Evolutionary conservation across 345 rosid species (phyloP).

Genomic region (Geranium brycei): DNA sequence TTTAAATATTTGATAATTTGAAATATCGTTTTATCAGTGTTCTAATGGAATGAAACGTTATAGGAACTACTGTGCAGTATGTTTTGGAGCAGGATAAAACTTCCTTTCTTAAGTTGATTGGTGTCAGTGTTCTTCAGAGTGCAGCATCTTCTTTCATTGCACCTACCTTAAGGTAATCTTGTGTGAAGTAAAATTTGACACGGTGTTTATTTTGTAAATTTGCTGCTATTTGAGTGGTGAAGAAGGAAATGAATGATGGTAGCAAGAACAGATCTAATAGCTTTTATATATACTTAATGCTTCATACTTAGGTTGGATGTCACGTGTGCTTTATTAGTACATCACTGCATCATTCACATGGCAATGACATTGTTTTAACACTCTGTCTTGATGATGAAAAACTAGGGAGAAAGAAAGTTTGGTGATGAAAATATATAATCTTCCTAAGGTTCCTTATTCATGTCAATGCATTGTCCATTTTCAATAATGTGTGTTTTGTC

Average conservation of each 20-base stretch:
- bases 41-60: conserved; percentile 13
- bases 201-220: too few species aligned
- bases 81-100: conserved; percentile 94
- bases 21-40: conserved; percentile 7
- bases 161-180: conserved; percentile 69
- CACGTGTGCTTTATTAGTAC: neutral
- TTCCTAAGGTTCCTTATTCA: neutral
- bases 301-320: neutral
- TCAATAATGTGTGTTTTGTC: neutral
- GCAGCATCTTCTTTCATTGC: conserved; percentile 89
- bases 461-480: neutral
- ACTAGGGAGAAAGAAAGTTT: neutral
- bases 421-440: neutral
- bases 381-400: neutral
- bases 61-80: conserved; percentile 92
- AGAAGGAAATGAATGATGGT: too few species aligned
- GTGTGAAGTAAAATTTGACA: neutral
- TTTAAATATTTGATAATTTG: conserved; percentile 7
- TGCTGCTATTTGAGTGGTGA: too few species aligned
- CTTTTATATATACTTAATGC: neutral
- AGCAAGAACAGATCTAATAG: too few species aligned
- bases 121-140: conserved; percentile 86
- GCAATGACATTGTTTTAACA: too few species aligned
- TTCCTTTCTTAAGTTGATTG: conserved; percentile 70
- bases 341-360: too few species aligned